A percentile compares a stretch with the other conserved stretches of the same genome.
phyloP scores from a whole-genome alignment of 2,329 filamentous ascomycete species.

The Aspergillus neoniger region DNA sequence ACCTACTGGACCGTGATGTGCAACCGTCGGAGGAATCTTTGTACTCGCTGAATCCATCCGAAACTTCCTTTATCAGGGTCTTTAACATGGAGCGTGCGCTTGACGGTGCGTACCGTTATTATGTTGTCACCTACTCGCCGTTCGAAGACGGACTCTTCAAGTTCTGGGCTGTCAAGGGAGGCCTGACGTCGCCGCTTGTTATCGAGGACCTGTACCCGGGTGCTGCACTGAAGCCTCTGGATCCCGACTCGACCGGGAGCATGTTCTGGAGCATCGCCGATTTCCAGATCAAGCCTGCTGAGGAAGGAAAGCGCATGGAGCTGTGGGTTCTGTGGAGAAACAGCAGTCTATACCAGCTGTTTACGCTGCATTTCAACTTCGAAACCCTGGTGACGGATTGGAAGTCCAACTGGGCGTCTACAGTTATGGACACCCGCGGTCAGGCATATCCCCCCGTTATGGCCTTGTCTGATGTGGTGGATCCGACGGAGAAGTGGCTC shows the following conservation, averaged over 20 bases:
- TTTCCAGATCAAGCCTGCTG: constrained; percentile 63
- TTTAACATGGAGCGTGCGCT: constrained; percentile 58
- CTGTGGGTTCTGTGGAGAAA: constrained; percentile 85
- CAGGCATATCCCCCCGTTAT: constrained; percentile 58
- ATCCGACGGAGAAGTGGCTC: constrained; percentile 82
- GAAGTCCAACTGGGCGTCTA: constrained; percentile 69
- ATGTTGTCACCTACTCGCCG: constrained; percentile 82
- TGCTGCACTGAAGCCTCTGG: constrained; percentile 65
- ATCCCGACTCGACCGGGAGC: constrained; percentile 62
- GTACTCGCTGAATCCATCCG: constrained; percentile 76
- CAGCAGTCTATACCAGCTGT: constrained; percentile 74
- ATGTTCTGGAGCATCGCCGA: constrained; percentile 80
- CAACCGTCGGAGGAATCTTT: constrained; percentile 70
- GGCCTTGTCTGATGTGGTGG: constrained; percentile 65
- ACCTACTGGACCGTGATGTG: constrained; percentile 70
- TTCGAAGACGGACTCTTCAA: constrained; percentile 89
- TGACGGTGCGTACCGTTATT: constrained; percentile 54
- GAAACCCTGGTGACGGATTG: constrained; percentile 64
- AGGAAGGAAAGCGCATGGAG: constrained; percentile 58
- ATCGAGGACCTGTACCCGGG: constrained; percentile 72
- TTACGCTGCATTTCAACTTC: constrained; percentile 72
- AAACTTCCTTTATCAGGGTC: constrained; percentile 74
- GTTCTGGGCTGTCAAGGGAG: constrained; percentile 77
- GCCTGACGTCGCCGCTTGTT: constrained; percentile 57
- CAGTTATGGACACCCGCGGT: constrained; percentile 61